Evolutionary conservation across 2,329 filamentous ascomycete genomes (phyloP).

Genomic region (Exserohilum turcica): DNA sequence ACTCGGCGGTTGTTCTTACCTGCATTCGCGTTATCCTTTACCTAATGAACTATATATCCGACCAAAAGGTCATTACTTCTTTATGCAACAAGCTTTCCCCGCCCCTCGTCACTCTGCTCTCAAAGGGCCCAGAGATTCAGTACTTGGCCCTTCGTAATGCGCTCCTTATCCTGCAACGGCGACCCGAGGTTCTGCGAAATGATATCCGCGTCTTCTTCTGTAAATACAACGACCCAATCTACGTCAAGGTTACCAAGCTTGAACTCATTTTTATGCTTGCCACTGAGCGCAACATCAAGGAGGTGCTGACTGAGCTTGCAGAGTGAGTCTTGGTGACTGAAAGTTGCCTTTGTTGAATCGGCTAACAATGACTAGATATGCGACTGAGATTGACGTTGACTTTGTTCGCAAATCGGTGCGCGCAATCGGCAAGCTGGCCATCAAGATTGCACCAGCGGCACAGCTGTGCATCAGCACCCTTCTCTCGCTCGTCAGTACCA

Average conservation of each 20-base stretch:
- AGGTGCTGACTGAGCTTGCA: constrained; percentile 89
- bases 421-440: constrained; percentile 95
- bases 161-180: constrained; percentile 86
- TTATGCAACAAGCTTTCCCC: constrained; percentile 93
- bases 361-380: constrained; percentile 60
- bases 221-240: constrained; percentile 99
- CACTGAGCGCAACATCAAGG: constrained; percentile 91
- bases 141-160: constrained; percentile 94
- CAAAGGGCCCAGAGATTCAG: constrained; percentile 97
- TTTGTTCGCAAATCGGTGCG: constrained; percentile 97
- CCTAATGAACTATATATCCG: constrained; percentile 97
- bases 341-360: background rate
- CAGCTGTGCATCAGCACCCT: constrained; percentile 89
- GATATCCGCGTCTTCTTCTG: constrained; percentile 99
- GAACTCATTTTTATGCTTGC: constrained; percentile 99
- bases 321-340: constrained; percentile 63
- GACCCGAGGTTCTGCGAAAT: constrained; percentile 91
- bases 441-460: constrained; percentile 96
- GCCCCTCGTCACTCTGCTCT: constrained; percentile 89
- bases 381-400: constrained; percentile 97
- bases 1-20: constrained; percentile 93
- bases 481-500: constrained; percentile 92
- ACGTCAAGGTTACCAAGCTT: constrained; percentile 98
- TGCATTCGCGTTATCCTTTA: constrained; percentile 97
- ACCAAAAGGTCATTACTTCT: constrained; percentile 83